A percentile compares a stretch with the other conserved stretches of the same genome.
These are phyloP conservation scores for Fulvia fulva DNA, from an alignment of 2,329 filamentous ascomycete species.

Conservation along the genomic window DNA sequence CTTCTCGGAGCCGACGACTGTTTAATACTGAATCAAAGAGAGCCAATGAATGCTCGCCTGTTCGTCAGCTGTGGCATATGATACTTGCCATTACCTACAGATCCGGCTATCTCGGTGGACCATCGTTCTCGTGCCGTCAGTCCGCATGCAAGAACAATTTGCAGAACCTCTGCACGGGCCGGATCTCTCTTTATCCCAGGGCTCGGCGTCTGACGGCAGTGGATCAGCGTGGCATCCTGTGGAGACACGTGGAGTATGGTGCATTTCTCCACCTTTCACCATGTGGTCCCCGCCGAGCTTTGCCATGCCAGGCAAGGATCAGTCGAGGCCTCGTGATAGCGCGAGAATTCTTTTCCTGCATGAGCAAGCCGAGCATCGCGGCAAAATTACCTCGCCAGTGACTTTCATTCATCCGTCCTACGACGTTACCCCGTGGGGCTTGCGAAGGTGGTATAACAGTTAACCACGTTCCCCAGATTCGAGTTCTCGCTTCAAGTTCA, in stretches of 20 bases:
- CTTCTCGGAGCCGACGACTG: not conserved
- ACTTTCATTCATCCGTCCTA: conserved; percentile 16
- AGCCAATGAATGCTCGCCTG: not conserved
- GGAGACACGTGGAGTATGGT: conserved; percentile 2
- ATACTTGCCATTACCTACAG: not conserved
- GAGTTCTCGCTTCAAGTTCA: not conserved
- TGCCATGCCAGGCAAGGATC: not conserved
- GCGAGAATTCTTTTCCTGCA: conserved; percentile 19
- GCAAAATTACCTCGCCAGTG: conserved; percentile 2
- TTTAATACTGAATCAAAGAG: not conserved
- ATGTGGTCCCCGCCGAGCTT: conserved; percentile 3
- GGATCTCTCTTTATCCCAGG: not conserved
- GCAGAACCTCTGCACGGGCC: not conserved
- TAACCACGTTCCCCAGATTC: not conserved
- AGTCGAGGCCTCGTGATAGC: conserved; percentile 3
- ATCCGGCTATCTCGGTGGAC: not conserved
- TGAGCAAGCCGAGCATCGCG: not conserved
- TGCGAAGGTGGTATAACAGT: not conserved
- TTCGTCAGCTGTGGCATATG: not conserved
- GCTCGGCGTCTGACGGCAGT: conserved; percentile 5
- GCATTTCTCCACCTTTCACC: not conserved
- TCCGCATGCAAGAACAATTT: not conserved
- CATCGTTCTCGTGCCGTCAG: not conserved
- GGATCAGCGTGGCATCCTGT: not conserved
- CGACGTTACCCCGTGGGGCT: conserved; percentile 5